A percentile compares a stretch with the other conserved stretches of the same genome.
Evolutionary conservation across 495 filamentous ascomycete species (phyloP).

Genomic region (Talaromyces trachyspermus): DNA sequence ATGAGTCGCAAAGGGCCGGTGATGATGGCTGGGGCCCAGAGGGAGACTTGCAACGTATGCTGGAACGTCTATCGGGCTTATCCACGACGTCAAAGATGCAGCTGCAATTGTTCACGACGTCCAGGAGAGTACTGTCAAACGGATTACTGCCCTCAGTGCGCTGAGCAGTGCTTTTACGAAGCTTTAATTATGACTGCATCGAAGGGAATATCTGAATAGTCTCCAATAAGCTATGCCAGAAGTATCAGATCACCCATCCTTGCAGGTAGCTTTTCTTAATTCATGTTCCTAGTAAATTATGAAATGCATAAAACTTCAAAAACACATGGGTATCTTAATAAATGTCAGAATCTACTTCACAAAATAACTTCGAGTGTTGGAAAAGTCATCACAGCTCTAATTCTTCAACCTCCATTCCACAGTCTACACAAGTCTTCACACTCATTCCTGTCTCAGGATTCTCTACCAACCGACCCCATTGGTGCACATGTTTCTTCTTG

Average conservation of each 20-base stretch:
- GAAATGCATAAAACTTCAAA: neutral
- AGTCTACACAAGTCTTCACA: conserved; percentile 78
- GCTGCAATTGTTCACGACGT: conserved; percentile 37
- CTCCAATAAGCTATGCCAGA: too few relatives aligned
- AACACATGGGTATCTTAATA: conserved; percentile 1
- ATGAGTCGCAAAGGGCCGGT: conserved; percentile 43
- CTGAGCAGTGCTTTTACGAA: neutral
- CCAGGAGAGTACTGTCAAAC: conserved; percentile 9
- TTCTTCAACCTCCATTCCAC: conserved; percentile 97
- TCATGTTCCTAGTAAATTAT: neutral
- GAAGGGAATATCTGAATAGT: too few relatives aligned
- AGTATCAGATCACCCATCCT: too few relatives aligned
- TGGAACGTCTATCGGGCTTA: conserved; percentile 44
- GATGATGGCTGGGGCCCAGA: conserved; percentile 56
- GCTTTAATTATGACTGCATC: too few relatives aligned
- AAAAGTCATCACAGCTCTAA: conserved; percentile 66
- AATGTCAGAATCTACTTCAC: too few relatives aligned
- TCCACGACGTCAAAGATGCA: conserved; percentile 36
- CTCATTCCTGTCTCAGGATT: conserved; percentile 70
- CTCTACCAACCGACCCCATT: conserved; percentile 78
- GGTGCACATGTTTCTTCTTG: conserved; percentile 74
- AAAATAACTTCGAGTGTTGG: too few relatives aligned
- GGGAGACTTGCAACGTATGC: conserved; percentile 69
- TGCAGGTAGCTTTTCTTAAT: neutral
- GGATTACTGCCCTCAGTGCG: neutral